Evolutionary conservation across 257 asterid species (phyloP), one percentile per base, ranked within the genome.

Genomic region (Gentiana dahurica): DNA sequence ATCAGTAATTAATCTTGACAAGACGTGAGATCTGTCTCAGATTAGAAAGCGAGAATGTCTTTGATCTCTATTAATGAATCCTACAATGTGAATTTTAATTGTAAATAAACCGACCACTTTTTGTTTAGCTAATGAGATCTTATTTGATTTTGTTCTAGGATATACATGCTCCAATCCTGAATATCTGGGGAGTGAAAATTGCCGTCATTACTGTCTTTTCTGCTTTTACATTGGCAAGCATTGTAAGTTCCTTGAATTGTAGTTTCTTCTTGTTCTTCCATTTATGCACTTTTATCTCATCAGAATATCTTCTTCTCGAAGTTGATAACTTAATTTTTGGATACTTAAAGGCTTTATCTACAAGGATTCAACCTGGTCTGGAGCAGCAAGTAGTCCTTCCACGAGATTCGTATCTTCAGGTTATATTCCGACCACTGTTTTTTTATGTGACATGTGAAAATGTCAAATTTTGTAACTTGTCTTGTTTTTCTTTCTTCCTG

Each of bases 371-470:
- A 72, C 97, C 95, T 64, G 98, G 98, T 73, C 71, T 92, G 69
- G 97, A 92, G 69, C 98, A 92, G 73, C 93, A 88, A 81, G 80
- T 92, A 57, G 98, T 92, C 80, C 97, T 92, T 73, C 98, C 98
- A 59, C 86, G 89, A 33, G 91, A 92, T 74, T 92, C 98, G 32
- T 92, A 88, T 71, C 98, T 92, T 76, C 98, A 91, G 98, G 98
- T 91, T 57, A 51, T 15, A 58, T 47, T 36, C 51, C 54, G 47
- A 49, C 32, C 48, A 61, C 50, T 69, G 74, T 60, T 59, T 54
- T 44, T 53, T 53, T 8, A 12, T 10, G 24, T 54, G 59, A 56
- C 7, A 34, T 36, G 12, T 57, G 59, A 24, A 13, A 37, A 34
- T 44, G 24, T 47, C 50, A 47, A 45, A 51, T 64, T 36, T 12